Evolutionary conservation across 352 stramenopile species (phyloP).

Genomic region (Globisporangium takayamanum): DNA sequence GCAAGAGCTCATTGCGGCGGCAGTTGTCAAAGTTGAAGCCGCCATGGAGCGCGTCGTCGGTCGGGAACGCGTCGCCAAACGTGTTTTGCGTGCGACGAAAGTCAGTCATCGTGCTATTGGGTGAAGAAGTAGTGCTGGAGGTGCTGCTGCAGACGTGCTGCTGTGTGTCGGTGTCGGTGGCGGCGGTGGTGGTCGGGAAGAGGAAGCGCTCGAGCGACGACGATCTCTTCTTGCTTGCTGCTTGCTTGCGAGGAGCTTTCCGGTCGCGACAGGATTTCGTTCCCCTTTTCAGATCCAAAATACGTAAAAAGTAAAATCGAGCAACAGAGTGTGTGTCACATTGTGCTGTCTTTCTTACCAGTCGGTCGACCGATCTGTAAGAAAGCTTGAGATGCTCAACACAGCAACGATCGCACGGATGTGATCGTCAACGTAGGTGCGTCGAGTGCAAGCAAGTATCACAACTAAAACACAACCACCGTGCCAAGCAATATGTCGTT

Average conservation of each 20-base stretch:
- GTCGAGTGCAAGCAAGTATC: background rate
- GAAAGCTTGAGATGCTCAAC: background rate
- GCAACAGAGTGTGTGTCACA: background rate
- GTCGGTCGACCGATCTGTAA: background rate
- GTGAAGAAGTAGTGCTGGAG: background rate
- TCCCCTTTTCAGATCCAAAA: constrained; percentile 18
- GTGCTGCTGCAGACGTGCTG: background rate
- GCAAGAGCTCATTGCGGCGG: constrained; percentile 88
- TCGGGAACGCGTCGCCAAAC: constrained; percentile 64
- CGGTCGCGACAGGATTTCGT: constrained; percentile 17
- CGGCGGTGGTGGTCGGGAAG: background rate
- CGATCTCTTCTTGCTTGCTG: background rate
- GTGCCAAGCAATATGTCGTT: no score
- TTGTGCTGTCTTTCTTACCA: background rate
- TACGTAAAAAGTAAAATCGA: constrained; percentile 10
- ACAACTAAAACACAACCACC: background rate
- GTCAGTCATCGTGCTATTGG: constrained; percentile 46
- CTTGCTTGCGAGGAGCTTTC: background rate
- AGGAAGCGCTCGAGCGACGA: background rate
- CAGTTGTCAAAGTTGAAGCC: constrained; percentile 93
- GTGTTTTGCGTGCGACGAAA: constrained; percentile 80
- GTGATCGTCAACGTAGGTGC: background rate
- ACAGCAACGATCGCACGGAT: no score
- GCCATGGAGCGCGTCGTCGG: constrained; percentile 44
- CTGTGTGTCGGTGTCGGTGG: background rate